Conservation (phyloP, 2,329 filamentous ascomycete genomes). For the Penicillium janthinellum region DNA sequence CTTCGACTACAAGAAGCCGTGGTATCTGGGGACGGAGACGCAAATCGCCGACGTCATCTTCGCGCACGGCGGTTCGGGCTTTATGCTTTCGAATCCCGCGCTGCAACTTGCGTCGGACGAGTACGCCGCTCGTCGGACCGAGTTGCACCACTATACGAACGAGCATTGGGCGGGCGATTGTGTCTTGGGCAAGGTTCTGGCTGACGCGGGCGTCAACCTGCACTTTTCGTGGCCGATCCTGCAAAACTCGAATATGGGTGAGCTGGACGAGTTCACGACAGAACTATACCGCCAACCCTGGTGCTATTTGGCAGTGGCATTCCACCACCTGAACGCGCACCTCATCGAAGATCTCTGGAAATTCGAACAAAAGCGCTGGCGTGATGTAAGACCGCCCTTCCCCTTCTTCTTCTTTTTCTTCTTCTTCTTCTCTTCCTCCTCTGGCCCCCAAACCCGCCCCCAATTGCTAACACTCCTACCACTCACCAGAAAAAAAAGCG, state of each 20-base stretch:
- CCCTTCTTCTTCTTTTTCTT: not conserved
- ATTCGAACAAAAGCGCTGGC: slow-evolving; percentile 57
- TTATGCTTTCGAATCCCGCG: slow-evolving; percentile 54
- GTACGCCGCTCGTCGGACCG: slow-evolving; percentile 44
- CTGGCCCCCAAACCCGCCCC: not conserved
- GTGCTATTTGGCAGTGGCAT: slow-evolving; percentile 54
- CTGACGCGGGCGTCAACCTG: slow-evolving; percentile 50
- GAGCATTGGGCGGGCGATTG: slow-evolving; percentile 55
- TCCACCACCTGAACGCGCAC: slow-evolving; percentile 51
- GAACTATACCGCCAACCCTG: slow-evolving; percentile 47
- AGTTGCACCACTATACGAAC: slow-evolving; percentile 51
- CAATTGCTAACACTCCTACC: not conserved
- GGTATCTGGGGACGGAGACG: slow-evolving; percentile 59
- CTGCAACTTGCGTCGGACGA: slow-evolving; percentile 49
- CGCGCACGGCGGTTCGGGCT: slow-evolving; percentile 57
- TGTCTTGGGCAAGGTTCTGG: slow-evolving; percentile 51
- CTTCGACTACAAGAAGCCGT: slow-evolving; percentile 51
- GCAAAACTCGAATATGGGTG: slow-evolving; percentile 46
- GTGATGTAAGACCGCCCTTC: slow-evolving; percentile 55
- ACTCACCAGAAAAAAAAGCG: slow-evolving; percentile 24
- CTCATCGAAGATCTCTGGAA: slow-evolving; percentile 49
- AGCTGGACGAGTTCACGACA: slow-evolving; percentile 47
- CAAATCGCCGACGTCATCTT: slow-evolving; percentile 54
- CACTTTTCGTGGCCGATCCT: slow-evolving; percentile 53
- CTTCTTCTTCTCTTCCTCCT: not conserved